Percentiles rank a stretch among this genome's conserved stretches.
These are phyloP conservation scores for Mycena sanguinolenta DNA, from an alignment of 768 basidiomycete genomes.

Conservation along the genomic window DNA sequence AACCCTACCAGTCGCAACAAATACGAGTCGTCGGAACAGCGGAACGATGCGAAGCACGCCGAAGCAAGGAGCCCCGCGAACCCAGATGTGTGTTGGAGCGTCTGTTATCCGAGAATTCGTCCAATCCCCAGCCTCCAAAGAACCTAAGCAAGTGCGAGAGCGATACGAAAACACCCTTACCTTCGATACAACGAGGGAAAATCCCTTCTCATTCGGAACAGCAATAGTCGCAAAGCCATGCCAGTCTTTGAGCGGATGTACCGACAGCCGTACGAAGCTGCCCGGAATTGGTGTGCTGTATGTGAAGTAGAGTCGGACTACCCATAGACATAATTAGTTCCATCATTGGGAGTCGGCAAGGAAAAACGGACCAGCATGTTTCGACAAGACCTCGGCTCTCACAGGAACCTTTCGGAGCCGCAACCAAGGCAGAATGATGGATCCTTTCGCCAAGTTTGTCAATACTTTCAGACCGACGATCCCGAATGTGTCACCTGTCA, in stretches of 20 bases:
- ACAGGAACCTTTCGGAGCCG: constrained; percentile 69
- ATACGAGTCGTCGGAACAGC: constrained; percentile 66
- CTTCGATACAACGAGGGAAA: constrained; percentile 67
- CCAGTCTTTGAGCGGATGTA: constrained; percentile 68
- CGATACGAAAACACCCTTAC: no score
- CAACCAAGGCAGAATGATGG: constrained; percentile 72
- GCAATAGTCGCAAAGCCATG: constrained; percentile 70
- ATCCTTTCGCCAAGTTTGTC: constrained; percentile 43
- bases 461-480: neutral
- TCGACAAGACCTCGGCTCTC: constrained; percentile 64
- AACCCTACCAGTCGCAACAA: constrained; percentile 68
- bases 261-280: constrained; percentile 60
- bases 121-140: constrained; percentile 67
- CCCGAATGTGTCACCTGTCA: constrained; percentile 52
- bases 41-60: constrained; percentile 68
- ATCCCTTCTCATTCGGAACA: constrained; percentile 61
- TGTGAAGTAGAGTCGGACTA: constrained; percentile 68
- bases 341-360: neutral
- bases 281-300: constrained; percentile 66
- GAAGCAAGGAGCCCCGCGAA: constrained; percentile 68
- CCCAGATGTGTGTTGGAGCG: constrained; percentile 68
- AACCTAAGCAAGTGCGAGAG: no score
- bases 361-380: constrained; percentile 53
- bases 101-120: constrained; percentile 65
- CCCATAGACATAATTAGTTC: neutral